Evolutionary conservation across 345 rosid genomes (phyloP).

Genomic region (Linum tenue): DNA sequence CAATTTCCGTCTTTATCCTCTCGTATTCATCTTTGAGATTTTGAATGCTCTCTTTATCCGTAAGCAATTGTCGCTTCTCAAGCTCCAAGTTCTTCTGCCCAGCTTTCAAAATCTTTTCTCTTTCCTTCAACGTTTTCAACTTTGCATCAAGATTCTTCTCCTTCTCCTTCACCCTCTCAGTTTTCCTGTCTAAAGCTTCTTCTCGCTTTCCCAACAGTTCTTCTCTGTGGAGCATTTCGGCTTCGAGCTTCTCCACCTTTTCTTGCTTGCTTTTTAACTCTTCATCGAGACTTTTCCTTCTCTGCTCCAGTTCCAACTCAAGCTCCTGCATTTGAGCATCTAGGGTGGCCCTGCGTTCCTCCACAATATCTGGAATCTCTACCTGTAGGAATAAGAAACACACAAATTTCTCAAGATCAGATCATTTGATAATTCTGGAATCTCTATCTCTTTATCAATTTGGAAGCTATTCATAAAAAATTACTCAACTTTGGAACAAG

Average conservation of each 20-base stretch:
- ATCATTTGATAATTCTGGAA: no score
- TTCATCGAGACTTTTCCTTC: conserved; percentile 46
- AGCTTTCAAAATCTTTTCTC: conserved; percentile 42
- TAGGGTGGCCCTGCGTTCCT: conserved; percentile 47
- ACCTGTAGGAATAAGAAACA: conserved; percentile 30
- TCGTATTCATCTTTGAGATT: conserved; percentile 55
- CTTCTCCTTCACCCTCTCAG: conserved; percentile 58
- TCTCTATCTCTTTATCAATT: no score
- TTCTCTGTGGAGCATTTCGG: conserved; percentile 42
- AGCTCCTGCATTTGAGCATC: conserved; percentile 44
- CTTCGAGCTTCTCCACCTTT: conserved; percentile 39
- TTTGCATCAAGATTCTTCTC: conserved; percentile 59
- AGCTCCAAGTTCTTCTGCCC: conserved; percentile 54
- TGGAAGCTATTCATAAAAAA: no score
- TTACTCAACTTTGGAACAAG: neutral
- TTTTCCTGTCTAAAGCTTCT: conserved; percentile 40
- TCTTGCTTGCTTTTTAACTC: conserved; percentile 43
- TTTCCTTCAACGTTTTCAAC: conserved; percentile 44
- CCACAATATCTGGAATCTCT: conserved; percentile 58
- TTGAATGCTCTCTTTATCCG: conserved; percentile 44
- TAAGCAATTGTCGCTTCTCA: conserved; percentile 39
- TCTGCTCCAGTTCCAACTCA: conserved; percentile 48
- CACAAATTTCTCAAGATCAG: neutral
- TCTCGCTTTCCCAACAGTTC: conserved; percentile 50
- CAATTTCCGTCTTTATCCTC: conserved; percentile 46